phyloP scores from a whole-genome alignment of 305 asterid species.

The Fraxinus platypoda region DNA sequence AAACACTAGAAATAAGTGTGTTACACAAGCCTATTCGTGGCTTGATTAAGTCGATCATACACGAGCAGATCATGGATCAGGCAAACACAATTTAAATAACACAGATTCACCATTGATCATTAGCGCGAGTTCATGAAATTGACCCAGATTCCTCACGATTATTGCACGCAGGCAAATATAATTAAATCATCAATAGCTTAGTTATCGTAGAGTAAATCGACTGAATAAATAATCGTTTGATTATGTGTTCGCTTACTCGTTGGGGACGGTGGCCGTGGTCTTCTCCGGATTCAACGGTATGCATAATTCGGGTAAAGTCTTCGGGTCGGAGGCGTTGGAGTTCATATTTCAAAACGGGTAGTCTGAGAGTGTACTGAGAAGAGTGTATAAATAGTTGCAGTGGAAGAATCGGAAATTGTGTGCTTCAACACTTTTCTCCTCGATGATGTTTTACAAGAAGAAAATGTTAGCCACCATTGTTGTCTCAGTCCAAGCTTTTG shows the following conservation, averaged over 20 bases:
- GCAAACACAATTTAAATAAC: not conserved
- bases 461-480: not conserved
- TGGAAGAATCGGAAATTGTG: not conserved
- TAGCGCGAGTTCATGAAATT: not conserved
- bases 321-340: not conserved
- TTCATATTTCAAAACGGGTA: not conserved
- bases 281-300: not conserved
- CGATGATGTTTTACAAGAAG: not conserved
- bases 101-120: not conserved
- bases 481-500: not conserved
- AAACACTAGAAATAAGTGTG: not conserved
- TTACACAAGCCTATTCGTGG: not conserved
- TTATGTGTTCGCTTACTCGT: not conserved
- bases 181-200: not conserved
- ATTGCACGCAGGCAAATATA: not conserved
- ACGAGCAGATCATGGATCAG: not conserved
- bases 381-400: not conserved
- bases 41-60: not conserved
- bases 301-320: not conserved
- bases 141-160: not conserved
- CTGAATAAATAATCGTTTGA: not conserved
- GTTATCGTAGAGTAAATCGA: not conserved
- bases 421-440: not conserved
- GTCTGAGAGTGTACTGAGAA: not conserved
- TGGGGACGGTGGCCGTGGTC: not conserved